Conservation (phyloP, 2,329 filamentous ascomycete genomes). For the Ophiostoma angusticollis region DNA sequence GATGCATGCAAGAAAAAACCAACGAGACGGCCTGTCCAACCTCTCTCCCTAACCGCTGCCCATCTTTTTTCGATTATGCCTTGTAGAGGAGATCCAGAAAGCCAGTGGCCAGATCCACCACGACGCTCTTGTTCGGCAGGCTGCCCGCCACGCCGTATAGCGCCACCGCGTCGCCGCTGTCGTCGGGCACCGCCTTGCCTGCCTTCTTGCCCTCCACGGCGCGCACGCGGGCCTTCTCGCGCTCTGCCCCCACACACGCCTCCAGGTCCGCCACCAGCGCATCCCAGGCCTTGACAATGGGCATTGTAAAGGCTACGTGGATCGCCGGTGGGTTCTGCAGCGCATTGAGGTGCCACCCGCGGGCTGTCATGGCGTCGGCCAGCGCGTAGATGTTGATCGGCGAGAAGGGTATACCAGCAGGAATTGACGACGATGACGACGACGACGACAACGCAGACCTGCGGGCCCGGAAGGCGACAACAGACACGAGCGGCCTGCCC, state of each 20-base stretch:
- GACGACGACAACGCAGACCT: conserved; percentile 20
- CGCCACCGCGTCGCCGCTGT: conserved; percentile 65
- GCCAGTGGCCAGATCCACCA: conserved; percentile 76
- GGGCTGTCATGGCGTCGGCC: conserved; percentile 70
- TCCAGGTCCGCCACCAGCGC: conserved; percentile 62
- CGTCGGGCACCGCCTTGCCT: conserved; percentile 43
- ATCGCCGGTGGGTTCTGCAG: conserved; percentile 85
- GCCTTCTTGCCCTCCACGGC: conserved; percentile 56
- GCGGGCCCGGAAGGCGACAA: conserved; percentile 67
- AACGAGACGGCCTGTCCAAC: not conserved
- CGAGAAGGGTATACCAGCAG: not conserved
- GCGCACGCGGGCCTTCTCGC: conserved; percentile 66
- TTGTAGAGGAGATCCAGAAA: conserved; percentile 93
- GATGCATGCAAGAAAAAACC: not conserved
- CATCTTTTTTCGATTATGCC: conserved; percentile 13
- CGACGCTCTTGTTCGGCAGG: conserved; percentile 88
- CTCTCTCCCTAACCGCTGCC: not conserved
- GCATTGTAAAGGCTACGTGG: conserved; percentile 85
- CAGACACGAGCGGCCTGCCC: conserved; percentile 75
- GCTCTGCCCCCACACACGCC: conserved; percentile 54
- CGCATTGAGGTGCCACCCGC: conserved; percentile 93
- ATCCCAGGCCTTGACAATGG: conserved; percentile 71
- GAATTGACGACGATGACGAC: not conserved
- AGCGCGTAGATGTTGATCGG: conserved; percentile 91
- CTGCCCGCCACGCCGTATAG: conserved; percentile 92